Base-by-base conservation (phyloP, 2,329 filamentous ascomycete species). In the Clonostachys rhizophaga region DNA sequence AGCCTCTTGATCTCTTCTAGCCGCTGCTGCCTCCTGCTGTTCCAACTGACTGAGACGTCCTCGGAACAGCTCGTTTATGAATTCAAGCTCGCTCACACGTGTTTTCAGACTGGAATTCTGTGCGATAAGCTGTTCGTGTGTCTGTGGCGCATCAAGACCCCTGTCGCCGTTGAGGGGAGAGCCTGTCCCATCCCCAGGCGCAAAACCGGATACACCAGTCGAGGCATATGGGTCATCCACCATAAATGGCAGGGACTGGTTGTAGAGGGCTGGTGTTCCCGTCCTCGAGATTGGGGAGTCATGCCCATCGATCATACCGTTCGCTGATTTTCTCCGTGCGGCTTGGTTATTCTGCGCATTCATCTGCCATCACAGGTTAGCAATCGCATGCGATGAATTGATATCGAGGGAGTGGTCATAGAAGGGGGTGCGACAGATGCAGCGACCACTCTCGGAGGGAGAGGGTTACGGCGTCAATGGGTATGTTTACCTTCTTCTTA, bases 101-200 rank as follows among this genome's bases (percentile, higher is more conserved):
- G 94, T 99, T 70, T 95, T 95, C n/a, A 97, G 76, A 44, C 84
- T 86, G 6, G 88, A 88, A 64, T 95, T 96, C 51, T 86, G 81
- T 2, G 86, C 85, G 45, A 90, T 74, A 20, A 95, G 78, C 50
- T 88, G 84, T 60, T 96, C 89, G 63, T 89, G 90, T 4, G 85
- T 86, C 60, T 90, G 86, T 1, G 87, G 82, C 12, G 81, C 74
- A 49, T 91, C 88, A 47, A 84, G 72, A 52, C 83, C 77, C 43
- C 85, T 84, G 24, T 85, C 78, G 47, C 73, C 78, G 52, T 76
- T 80, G 52, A 75, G 56, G 8, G 73, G 75, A 14, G 76, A 75
- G 11, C 64, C 62, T 1, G 69, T 41, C 13, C 50, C 44, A 57
- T 58, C 83, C 69, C 58, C 84, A 61, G 78, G 56, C 66, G 75